Evolutionary conservation across 108 stramenopile species (phyloP), one percentile per base, ranked within the genome.

Genomic region (Licmophora abbreviata): DNA sequence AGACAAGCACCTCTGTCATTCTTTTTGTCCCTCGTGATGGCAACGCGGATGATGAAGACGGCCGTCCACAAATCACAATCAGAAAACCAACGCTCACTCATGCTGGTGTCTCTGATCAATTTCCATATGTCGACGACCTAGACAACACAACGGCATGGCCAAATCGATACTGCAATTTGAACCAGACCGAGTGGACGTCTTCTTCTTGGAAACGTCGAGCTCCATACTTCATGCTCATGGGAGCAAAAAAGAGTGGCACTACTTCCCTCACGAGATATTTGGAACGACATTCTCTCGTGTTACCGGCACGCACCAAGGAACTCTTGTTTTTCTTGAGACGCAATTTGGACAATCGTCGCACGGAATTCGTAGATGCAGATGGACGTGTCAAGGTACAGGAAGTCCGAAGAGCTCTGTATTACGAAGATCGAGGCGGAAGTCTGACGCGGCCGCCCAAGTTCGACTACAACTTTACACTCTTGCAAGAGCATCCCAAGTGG

Each of bases 121-220:
- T n/a, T n/a, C n/a, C n/a, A n/a, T n/a, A n/a, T n/a, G n/a, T n/a
- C n/a, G n/a, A n/a, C n/a, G n/a, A n/a, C n/a, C n/a, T n/a, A n/a
- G n/a, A n/a, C n/a, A n/a, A n/a, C n/a, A n/a, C n/a, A n/a, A n/a
- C n/a, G n/a, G 15, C 3, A 17, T 50, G 30, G 15, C 6, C 3
- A 3, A 31, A 50, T 29, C 1, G 33, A 32, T 54, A 34, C 26
- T 62, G 61, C 24, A 43, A 50, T 18, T 62, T 62, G 51, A 35
- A 62, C 5, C 26, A 29, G 23, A 25, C 23, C 18, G 48, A 36
- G 10, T 62, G 41, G 51, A n/a, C n/a, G n/a, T n/a, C n/a, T n/a
- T n/a, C n/a, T n/a, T n/a, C n/a, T n/a, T 44, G 43, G 43, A n/a
- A 44, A 44, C 15, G 15, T 8, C 43, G 43, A 15, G 43, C 43